A percentile compares a stretch with the other conserved stretches of the same genome.
Conservation (phyloP, 257 asterid species). For the Plectranthus barbatus region DNA sequence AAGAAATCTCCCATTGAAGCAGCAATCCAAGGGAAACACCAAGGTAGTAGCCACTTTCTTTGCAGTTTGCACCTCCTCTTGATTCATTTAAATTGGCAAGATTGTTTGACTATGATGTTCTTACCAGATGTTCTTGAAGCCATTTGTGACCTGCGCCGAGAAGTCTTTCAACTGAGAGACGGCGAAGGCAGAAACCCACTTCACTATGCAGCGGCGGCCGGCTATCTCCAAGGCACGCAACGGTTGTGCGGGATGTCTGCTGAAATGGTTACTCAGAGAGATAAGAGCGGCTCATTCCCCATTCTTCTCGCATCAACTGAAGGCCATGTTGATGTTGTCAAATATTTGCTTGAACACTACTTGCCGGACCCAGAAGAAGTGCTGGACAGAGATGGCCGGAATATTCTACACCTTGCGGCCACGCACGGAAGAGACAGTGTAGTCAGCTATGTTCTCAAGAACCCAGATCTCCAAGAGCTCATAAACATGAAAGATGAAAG, state of each 20-base stretch:
- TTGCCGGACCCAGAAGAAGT: conserved; percentile 25
- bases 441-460: conserved; percentile 15
- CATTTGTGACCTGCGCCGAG: conserved; percentile 3
- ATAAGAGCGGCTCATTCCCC: conserved; percentile 13
- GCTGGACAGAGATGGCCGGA: conserved; percentile 11
- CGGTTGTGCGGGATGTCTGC: not conserved
- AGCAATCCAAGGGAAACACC: not conserved
- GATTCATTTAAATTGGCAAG: not conserved
- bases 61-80: not conserved
- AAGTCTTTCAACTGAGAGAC: conserved; percentile 3
- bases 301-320: conserved; percentile 17
- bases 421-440: conserved; percentile 7
- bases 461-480: conserved; percentile 16
- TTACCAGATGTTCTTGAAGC: not conserved
- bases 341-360: conserved; percentile 14
- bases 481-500: conserved; percentile 16
- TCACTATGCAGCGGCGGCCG: conserved; percentile 17
- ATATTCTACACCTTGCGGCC: conserved; percentile 34
- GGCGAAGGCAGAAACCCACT: conserved; percentile 15
- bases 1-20: conserved; percentile 9
- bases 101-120: no score
- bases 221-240: not conserved
- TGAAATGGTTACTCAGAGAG: not conserved
- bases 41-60: not conserved
- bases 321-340: conserved; percentile 10